Evolutionary conservation across 2,329 filamentous ascomycete species (phyloP), one percentile per base, ranked within the genome.

Genomic region (Leptographium galeiforme): DNA sequence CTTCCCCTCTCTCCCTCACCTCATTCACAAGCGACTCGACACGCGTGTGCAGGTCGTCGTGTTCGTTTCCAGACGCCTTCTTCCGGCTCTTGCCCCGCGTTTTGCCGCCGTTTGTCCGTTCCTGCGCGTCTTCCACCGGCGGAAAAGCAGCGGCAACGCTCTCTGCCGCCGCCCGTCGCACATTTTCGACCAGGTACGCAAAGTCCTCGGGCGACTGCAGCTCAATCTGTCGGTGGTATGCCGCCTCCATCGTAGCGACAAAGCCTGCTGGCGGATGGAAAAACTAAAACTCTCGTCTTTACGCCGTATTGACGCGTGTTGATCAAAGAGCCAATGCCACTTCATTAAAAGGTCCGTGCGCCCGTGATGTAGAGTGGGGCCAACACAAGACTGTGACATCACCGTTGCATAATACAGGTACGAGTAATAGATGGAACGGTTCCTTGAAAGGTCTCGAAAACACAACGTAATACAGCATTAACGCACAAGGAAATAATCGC

Each of bases 131-230:
- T 14, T 48, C 39, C 79, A 82, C 76, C 0, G 79, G 79, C 30
- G 86, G 86, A 53, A 90, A 81, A 50, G 79, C 80, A 60, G 78
- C 75, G 65, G 82, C 74, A 55, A 91, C 76, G 64, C 81, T 84
- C 61, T 79, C 76, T 46, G 77, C 74, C 12, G 86, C 85, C 54
- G 82, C 81, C 66, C 75, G 75, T 63, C 82, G 81, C 57, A 87
- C 79, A 63, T 87, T 87, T 58, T 75, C 70, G 61, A 86, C 75
- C 33, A 91, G 77, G 67, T 83, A 87, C 53, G 76, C 70, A 38
- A 90, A 75, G 68, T 91, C 87, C 49, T 84, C 80, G 44, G 81
- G 78, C n/a, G 78, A 77, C 70, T 90, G 86, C 51, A 91, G 79
- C 70, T 90, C 87, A 66, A 91, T 85, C 69, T 82, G 85, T 65